Evolutionary conservation across 495 filamentous ascomycete genomes (phyloP).

Genomic region (Penicillium pulvis): DNA sequence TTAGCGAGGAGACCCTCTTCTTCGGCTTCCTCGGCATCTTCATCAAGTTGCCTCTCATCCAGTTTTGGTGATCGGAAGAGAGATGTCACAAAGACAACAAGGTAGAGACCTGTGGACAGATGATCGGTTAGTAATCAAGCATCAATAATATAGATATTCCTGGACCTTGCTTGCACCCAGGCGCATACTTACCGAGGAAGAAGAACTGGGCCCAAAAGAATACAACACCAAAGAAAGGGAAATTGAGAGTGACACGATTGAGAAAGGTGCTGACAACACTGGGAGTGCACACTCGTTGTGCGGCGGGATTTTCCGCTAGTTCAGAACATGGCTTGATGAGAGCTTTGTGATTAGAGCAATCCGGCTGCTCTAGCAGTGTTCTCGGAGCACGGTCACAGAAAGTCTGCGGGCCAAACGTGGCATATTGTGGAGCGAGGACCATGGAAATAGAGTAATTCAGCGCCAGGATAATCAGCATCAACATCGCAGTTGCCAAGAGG

Average conservation of each 20-base stretch:
- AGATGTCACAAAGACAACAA: constrained; percentile 72
- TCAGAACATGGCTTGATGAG: constrained; percentile 83
- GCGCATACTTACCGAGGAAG: constrained; percentile 63
- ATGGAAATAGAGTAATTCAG: constrained; percentile 91
- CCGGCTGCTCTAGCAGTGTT: constrained; percentile 62
- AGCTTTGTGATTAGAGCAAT: constrained; percentile 73
- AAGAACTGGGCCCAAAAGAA: constrained; percentile 94
- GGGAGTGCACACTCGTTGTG: constrained; percentile 81
- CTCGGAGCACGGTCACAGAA: constrained; percentile 72
- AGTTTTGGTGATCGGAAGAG: constrained; percentile 79
- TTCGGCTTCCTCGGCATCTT: constrained; percentile 90
- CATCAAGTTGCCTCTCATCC: constrained; percentile 73
- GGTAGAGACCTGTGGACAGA: constrained; percentile 60
- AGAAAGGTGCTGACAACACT: constrained; percentile 88
- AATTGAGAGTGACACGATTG: constrained; percentile 91
- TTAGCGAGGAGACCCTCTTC: constrained; percentile 88
- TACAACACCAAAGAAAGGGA: constrained; percentile 91
- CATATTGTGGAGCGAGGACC: constrained; percentile 91
- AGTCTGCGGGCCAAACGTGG: constrained; percentile 91
- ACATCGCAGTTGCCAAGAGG: constrained; percentile 86
- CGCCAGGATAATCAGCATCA: constrained; percentile 83
- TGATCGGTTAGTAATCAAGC: not conserved
- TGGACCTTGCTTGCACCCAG: not conserved
- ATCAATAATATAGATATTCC: not conserved
- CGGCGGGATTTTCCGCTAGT: constrained; percentile 56